phyloP scores from a whole-genome alignment of 1,284 basidiomycete genomes.

The Golubevia pallescens region DNA sequence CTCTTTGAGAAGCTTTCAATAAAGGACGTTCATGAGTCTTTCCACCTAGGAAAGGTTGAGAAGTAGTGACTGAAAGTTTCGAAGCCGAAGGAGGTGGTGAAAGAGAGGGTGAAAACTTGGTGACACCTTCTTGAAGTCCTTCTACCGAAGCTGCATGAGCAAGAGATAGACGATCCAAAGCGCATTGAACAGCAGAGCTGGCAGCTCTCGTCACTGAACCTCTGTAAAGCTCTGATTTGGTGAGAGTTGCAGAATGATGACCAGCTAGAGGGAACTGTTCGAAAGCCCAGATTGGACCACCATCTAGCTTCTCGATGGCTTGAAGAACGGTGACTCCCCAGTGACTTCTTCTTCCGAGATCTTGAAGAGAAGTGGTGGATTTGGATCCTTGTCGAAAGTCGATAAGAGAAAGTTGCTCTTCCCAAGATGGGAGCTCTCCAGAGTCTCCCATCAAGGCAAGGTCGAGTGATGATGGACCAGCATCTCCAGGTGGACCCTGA shows the following conservation, averaged over 20 bases:
- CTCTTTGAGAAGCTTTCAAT: constrained; percentile 63
- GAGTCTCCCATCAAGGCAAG: constrained; percentile 67
- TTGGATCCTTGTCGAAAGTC: constrained; percentile 27
- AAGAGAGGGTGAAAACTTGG: constrained; percentile 5
- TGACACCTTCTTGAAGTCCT: constrained; percentile 8
- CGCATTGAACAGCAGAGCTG: constrained; percentile 62
- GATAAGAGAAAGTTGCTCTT: constrained; percentile 57
- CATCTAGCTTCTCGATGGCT: constrained; percentile 66
- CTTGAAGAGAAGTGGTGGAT: constrained; percentile 8
- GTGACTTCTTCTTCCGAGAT: constrained; percentile 49
- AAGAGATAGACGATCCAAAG: constrained; percentile 62
- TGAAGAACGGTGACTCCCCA: constrained; percentile 67
- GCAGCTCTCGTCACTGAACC: constrained; percentile 65
- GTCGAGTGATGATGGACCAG: constrained; percentile 67
- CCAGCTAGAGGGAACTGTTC: constrained; percentile 66
- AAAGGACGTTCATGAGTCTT: constrained; percentile 65
- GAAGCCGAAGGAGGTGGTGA: constrained; percentile 16
- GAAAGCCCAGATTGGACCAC: constrained; percentile 67
- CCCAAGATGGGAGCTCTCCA: constrained; percentile 54
- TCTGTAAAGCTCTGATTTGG: constrained; percentile 67
- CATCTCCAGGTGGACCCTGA: constrained; percentile 66
- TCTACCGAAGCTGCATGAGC: constrained; percentile 12
- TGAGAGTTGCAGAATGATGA: constrained; percentile 31
- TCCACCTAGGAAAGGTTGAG: constrained; percentile 64
- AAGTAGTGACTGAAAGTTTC: constrained; percentile 50